A percentile compares a stretch with the other conserved stretches of the same genome.
These are phyloP conservation scores for Debaryomyces subglobosus DNA, from an alignment of 1,139 yeast genomes.

Conservation along the genomic window DNA sequence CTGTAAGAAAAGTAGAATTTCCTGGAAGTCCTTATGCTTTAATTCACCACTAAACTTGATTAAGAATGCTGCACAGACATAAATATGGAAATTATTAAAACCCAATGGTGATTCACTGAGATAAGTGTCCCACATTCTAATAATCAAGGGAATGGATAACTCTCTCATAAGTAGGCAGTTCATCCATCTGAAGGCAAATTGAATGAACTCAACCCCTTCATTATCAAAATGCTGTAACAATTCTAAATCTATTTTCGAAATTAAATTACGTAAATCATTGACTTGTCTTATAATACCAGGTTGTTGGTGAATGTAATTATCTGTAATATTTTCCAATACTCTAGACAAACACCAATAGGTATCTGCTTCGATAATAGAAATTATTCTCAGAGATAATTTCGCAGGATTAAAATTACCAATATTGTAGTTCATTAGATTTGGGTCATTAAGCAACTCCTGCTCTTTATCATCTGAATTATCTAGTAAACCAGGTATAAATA, in stretches of 20 bases:
- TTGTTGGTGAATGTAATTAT: slow-evolving; percentile 95
- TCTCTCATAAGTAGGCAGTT: slow-evolving; percentile 96
- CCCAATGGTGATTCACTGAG: slow-evolving; percentile 87
- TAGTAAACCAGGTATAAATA: slow-evolving; percentile 42
- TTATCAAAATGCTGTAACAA: slow-evolving; percentile 72
- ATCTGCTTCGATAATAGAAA: slow-evolving; percentile 75
- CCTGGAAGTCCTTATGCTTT: slow-evolving; percentile 91
- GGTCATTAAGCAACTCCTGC: slow-evolving; percentile 30
- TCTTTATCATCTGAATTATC: slow-evolving; percentile 35
- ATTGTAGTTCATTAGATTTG: slow-evolving; percentile 24
- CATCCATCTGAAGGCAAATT: slow-evolving; percentile 98
- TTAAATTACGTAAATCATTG: slow-evolving; percentile 72
- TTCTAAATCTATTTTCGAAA: slow-evolving; percentile 75
- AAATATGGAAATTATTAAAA: slow-evolving; percentile 89
- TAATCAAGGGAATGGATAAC: slow-evolving; percentile 71
- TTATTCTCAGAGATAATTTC: slow-evolving; percentile 53
- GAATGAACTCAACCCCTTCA: slow-evolving; percentile 89
- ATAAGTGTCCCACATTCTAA: slow-evolving; percentile 98
- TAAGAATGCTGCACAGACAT: slow-evolving; percentile 97
- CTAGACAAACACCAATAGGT: slow-evolving; percentile 95
- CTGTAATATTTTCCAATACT: slow-evolving; percentile 90
- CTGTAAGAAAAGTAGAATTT: slow-evolving; percentile 85
- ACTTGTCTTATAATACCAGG: slow-evolving; percentile 97
- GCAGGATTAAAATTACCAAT: slow-evolving; percentile 62
- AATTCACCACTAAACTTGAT: slow-evolving; percentile 82